These are phyloP conservation scores for Lonicera japonica DNA, from an alignment of 129 eudicot species.

Conservation along the genomic window DNA sequence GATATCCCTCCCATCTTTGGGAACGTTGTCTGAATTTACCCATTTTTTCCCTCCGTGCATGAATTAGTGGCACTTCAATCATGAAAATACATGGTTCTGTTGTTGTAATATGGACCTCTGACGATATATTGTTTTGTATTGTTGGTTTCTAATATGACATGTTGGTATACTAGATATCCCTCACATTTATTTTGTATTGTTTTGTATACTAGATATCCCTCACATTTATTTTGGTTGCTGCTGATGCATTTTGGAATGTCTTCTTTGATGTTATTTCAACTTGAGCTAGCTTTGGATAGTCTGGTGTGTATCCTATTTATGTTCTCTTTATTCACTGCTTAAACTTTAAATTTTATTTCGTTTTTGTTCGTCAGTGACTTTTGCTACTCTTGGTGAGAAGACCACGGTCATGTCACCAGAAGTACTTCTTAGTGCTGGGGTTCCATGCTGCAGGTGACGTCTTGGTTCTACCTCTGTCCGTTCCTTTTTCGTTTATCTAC, in stretches of 20 bases:
- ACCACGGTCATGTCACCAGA: slow-evolving; percentile 94
- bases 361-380: slow-evolving; percentile 56
- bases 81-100: not conserved
- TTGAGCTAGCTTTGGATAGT: not conserved
- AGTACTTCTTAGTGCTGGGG: slow-evolving; percentile 69
- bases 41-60: too few species aligned
- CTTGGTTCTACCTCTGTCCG: not conserved
- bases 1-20: too few species aligned
- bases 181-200: not conserved
- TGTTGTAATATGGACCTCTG: not conserved
- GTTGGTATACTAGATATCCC: too few species aligned
- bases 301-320: not conserved
- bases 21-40: too few species aligned
- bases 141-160: too few species aligned
- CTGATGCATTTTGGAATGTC: not conserved
- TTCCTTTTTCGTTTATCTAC: not conserved
- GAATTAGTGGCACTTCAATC: too few species aligned
- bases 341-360: not conserved
- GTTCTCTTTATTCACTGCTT: not conserved
- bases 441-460: slow-evolving; percentile 87
- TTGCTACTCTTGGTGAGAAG: slow-evolving; percentile 82
- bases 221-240: slow-evolving; percentile 2
- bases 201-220: not conserved
- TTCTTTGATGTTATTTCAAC: not conserved
- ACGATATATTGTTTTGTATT: not conserved